Percentiles rank a stretch among this genome's conserved stretches.
Evolutionary conservation across 1,139 yeast genomes (phyloP).

Genomic region (Hyphopichia fennica): DNA sequence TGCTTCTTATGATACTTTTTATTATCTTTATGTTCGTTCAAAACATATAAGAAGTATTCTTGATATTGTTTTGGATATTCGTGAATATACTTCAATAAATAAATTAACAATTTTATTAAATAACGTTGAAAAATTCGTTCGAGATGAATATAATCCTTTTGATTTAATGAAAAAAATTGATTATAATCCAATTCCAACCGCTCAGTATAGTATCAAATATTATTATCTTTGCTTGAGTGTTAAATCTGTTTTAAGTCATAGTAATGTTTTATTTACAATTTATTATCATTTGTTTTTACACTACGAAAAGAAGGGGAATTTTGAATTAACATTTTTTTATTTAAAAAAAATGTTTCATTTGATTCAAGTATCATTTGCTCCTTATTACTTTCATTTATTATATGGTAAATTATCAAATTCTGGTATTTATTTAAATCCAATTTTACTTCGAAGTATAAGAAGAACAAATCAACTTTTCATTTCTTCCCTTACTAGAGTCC

Average conservation of each 20-base stretch:
- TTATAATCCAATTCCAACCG: constrained; percentile 5
- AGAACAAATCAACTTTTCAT: constrained; percentile 23
- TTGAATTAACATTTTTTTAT: constrained; percentile 25
- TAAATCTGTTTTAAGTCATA: background rate
- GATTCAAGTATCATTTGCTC: constrained; percentile 24
- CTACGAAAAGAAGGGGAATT: constrained; percentile 26
- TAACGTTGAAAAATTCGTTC: constrained; percentile 15
- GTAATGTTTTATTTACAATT: background rate
- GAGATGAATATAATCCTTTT: constrained; percentile 10
- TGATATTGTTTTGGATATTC: constrained; percentile 15
- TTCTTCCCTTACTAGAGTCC: constrained; percentile 22
- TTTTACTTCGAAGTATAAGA: constrained; percentile 24
- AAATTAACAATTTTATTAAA: constrained; percentile 14
- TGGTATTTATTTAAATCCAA: constrained; percentile 27
- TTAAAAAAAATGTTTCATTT: constrained; percentile 26
- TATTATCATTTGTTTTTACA: constrained; percentile 32
- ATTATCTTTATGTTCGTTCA: constrained; percentile 3
- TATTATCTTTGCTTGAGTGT: constrained; percentile 2
- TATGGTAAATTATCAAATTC: constrained; percentile 22
- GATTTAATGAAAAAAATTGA: background rate
- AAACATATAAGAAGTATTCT: constrained; percentile 8
- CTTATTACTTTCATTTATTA: constrained; percentile 22
- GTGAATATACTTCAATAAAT: constrained; percentile 14
- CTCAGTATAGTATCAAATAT: constrained; percentile 8
- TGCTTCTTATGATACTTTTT: constrained; percentile 5